Conservation (phyloP, 2,329 filamentous ascomycete species). For the Cytospora piceicola region DNA sequence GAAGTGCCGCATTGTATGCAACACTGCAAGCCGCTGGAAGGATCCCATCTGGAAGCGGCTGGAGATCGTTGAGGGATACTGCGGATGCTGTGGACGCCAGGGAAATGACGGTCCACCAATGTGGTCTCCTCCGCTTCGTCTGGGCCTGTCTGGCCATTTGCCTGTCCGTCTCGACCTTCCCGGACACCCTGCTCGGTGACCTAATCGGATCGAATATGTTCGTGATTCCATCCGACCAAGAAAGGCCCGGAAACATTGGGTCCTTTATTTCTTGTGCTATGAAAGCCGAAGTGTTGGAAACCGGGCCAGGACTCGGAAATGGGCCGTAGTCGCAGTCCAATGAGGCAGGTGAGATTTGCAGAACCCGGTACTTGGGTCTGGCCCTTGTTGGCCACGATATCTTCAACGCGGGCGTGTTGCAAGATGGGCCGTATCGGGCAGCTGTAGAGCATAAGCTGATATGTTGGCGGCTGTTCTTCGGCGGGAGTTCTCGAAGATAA, state of each 20-base stretch:
- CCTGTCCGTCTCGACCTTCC: slow-evolving; percentile 1
- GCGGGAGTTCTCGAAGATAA: neutral
- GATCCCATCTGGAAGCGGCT: slow-evolving; percentile 44
- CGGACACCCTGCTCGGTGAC: slow-evolving; percentile 1
- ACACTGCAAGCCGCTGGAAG: slow-evolving; percentile 45
- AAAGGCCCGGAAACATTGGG: slow-evolving; percentile 12
- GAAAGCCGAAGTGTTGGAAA: neutral
- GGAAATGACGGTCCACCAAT: slow-evolving; percentile 28
- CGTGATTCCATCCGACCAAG: slow-evolving; percentile 13
- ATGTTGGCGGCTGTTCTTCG: slow-evolving; percentile 1
- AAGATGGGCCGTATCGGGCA: slow-evolving; percentile 25
- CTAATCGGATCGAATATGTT: slow-evolving; percentile 8
- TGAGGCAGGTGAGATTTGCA: slow-evolving; percentile 14
- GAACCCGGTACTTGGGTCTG: neutral
- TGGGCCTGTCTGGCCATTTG: slow-evolving; percentile 19
- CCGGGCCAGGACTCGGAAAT: neutral
- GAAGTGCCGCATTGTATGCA: slow-evolving; percentile 48
- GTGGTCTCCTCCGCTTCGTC: slow-evolving; percentile 21
- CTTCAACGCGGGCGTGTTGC: slow-evolving; percentile 17
- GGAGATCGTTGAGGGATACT: slow-evolving; percentile 46
- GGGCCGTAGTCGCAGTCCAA: slow-evolving; percentile 6
- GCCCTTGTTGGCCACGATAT: slow-evolving; percentile 9
- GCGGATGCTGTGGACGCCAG: slow-evolving; percentile 37
- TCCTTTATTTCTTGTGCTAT: neutral
- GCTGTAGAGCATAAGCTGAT: slow-evolving; percentile 19